phyloP scores from a whole-genome alignment of 1,139 yeast species.

The Suzukiozyma palmioleophila region DNA sequence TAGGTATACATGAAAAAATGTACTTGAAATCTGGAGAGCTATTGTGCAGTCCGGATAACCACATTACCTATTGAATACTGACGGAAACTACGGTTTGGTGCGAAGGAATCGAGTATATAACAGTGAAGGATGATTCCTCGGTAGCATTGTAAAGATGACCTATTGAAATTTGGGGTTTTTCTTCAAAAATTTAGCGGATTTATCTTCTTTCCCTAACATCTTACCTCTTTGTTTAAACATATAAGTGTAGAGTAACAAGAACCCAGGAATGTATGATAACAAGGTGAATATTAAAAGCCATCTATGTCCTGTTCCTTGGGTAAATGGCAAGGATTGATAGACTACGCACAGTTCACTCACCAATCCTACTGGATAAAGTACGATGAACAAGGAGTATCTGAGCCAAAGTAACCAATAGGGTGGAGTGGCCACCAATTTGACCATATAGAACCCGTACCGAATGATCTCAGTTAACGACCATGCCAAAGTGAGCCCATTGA shows the following conservation, averaged over 20 bases:
- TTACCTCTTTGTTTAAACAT: slow-evolving; percentile 30
- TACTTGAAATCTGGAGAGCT: too few relatives aligned
- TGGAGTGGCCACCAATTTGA: slow-evolving; percentile 13
- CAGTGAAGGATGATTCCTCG: too few relatives aligned
- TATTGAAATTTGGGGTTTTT: neutral
- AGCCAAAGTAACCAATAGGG: slow-evolving; percentile 27
- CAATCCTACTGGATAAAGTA: slow-evolving; percentile 34
- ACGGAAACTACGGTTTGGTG: too few relatives aligned
- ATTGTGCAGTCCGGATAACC: too few relatives aligned
- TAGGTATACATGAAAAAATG: too few relatives aligned
- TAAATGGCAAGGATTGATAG: slow-evolving; percentile 20
- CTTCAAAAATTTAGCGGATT: neutral
- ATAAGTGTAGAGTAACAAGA: slow-evolving; percentile 24
- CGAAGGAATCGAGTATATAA: too few relatives aligned
- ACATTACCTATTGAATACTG: too few relatives aligned
- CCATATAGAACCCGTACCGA: slow-evolving; percentile 26
- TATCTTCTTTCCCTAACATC: slow-evolving; percentile 11
- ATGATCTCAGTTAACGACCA: slow-evolving; percentile 35
- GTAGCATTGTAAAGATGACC: neutral
- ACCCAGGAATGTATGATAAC: slow-evolving; percentile 31
- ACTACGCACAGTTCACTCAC: slow-evolving; percentile 28
- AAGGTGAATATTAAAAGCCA: slow-evolving; percentile 27
- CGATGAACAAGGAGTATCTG: slow-evolving; percentile 29
- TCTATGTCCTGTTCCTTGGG: slow-evolving; percentile 13
- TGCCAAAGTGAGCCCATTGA: slow-evolving; percentile 24